These are phyloP conservation scores for Candida yuanshanica DNA, from an alignment of 805 yeast genomes.

Conservation along the genomic window DNA sequence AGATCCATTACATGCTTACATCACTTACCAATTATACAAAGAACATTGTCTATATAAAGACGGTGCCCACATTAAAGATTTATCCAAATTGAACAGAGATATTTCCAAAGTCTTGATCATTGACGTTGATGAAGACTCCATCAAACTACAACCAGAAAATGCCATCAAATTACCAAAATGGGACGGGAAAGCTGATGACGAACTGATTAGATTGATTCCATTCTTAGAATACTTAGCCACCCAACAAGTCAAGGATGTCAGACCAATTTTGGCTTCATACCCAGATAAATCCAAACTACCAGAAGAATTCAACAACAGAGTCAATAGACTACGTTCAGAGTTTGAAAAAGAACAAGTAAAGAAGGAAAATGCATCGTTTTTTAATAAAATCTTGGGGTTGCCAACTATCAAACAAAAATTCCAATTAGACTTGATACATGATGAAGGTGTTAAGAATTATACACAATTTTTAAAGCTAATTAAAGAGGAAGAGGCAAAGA, in stretches of 20 bases:
- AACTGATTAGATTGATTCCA: constrained; percentile 76
- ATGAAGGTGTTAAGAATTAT: constrained; percentile 88
- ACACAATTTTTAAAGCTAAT: constrained; percentile 74
- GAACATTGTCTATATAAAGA: constrained; percentile 86
- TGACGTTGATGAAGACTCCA: constrained; percentile 70
- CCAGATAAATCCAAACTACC: constrained; percentile 61
- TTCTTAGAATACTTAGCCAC: constrained; percentile 92
- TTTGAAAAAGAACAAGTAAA: constrained; percentile 52
- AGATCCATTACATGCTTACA: constrained; percentile 88
- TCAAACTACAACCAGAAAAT: constrained; percentile 85
- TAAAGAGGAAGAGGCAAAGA: constrained; percentile 71
- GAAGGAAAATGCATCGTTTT: constrained; percentile 42
- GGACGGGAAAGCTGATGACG: constrained; percentile 83
- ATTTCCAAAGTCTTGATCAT: constrained; percentile 71
- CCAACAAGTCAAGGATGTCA: constrained; percentile 77
- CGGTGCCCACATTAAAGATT: constrained; percentile 85
- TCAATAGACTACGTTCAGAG: constrained; percentile 62
- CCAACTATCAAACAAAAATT: constrained; percentile 41
- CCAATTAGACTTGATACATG: constrained; percentile 84
- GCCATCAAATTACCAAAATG: constrained; percentile 82
- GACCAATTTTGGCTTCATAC: constrained; percentile 78
- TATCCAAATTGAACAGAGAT: constrained; percentile 87
- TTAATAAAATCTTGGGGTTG: constrained; percentile 61
- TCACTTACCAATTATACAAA: constrained; percentile 80
- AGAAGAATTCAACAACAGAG: constrained; percentile 77